Evolutionary conservation across 2,329 filamentous ascomycete species (phyloP).

Genomic region (Incumbomyces lentus): DNA sequence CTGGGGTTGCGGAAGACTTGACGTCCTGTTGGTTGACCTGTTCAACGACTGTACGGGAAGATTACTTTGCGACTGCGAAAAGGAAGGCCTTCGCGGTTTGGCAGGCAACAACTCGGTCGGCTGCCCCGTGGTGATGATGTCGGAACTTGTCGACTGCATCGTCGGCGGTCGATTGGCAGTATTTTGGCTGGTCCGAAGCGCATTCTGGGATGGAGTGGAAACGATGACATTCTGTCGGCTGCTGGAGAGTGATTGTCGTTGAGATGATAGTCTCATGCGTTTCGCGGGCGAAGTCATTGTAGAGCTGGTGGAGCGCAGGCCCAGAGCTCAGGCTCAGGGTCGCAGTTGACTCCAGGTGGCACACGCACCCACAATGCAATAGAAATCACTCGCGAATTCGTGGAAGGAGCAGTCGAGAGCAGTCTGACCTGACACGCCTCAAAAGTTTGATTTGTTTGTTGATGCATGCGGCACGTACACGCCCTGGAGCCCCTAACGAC

Average conservation of each 20-base stretch:
- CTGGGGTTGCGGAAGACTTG: conserved; percentile 1
- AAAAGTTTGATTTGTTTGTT: conserved; percentile 2
- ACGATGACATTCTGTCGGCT: conserved; percentile 15
- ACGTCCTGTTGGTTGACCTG: background rate
- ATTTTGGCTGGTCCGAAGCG: conserved; percentile 6
- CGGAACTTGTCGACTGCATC: conserved; percentile 47
- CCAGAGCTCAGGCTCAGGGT: no score
- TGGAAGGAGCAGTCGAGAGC: background rate
- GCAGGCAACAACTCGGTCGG: conserved; percentile 28
- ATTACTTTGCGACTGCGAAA: conserved; percentile 1
- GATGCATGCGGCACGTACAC: no score
- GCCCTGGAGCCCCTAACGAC: no score
- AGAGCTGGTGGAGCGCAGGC: background rate
- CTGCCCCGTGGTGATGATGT: conserved; percentile 46
- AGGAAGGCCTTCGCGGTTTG: conserved; percentile 1
- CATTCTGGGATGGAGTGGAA: conserved; percentile 15
- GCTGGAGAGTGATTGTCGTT: conserved; percentile 16
- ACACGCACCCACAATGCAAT: background rate
- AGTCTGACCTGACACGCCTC: no score
- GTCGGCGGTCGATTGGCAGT: conserved; percentile 20
- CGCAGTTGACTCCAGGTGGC: background rate
- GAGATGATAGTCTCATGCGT: conserved; percentile 17
- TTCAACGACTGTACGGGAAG: background rate
- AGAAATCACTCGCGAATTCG: background rate
- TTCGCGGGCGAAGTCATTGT: conserved; percentile 19